phyloP scores from a whole-genome alignment of 179 eudicot species.

The Beta macrorhiza region DNA sequence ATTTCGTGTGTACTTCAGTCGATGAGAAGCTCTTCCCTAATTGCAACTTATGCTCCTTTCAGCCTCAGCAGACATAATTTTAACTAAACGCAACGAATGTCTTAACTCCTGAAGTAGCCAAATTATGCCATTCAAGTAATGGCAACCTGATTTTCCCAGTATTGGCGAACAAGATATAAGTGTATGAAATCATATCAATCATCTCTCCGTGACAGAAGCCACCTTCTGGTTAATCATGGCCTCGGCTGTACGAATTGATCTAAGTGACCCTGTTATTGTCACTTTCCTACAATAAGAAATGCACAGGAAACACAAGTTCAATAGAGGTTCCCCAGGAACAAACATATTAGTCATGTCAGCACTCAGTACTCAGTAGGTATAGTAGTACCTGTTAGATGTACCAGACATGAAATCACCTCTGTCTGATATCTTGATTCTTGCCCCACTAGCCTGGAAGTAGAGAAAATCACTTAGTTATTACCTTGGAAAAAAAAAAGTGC shows the following conservation, averaged over 20 bases:
- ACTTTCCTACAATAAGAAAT: slow-evolving; percentile 64
- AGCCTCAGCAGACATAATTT: slow-evolving; percentile 16
- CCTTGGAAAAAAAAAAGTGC: not conserved
- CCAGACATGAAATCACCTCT: slow-evolving; percentile 96
- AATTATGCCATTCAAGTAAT: slow-evolving; percentile 20
- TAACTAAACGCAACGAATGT: not conserved
- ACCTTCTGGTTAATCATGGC: slow-evolving; percentile 71
- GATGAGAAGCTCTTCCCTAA: slow-evolving; percentile 14
- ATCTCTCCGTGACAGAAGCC: slow-evolving; percentile 54
- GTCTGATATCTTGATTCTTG: slow-evolving; percentile 88
- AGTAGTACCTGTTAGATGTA: slow-evolving; percentile 87
- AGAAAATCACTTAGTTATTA: slow-evolving; percentile 4
- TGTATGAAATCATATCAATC: slow-evolving; percentile 27
- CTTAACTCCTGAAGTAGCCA: slow-evolving; percentile 18
- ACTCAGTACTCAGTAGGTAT: not conserved
- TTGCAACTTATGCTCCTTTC: slow-evolving; percentile 18
- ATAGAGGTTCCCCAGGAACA: not conserved
- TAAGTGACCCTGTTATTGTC: slow-evolving; percentile 77
- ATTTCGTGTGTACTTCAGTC: slow-evolving; percentile 18
- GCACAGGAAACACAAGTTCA: not conserved
- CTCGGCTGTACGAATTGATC: slow-evolving; percentile 71
- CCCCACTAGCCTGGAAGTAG: slow-evolving; percentile 75
- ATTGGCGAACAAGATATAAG: not conserved
- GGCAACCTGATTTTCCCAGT: slow-evolving; percentile 11
- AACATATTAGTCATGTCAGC: not conserved